A percentile compares a stretch with the other conserved stretches of the same genome.
phyloP scores from a whole-genome alignment of 805 yeast species.

The Metschnikowia dekortorum region DNA sequence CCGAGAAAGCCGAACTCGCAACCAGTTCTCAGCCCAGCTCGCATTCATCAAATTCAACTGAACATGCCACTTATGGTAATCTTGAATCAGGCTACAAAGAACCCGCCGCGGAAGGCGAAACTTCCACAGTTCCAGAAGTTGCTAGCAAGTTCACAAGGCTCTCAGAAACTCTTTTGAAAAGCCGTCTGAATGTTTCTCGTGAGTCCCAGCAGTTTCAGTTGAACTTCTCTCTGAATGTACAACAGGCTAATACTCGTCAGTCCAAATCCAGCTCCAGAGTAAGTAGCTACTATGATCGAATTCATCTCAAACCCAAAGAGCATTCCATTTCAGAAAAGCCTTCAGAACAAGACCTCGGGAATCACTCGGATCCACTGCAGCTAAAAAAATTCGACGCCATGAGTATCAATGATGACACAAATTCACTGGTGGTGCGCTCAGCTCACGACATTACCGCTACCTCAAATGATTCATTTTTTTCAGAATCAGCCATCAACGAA shows the following conservation, averaged over 20 bases:
- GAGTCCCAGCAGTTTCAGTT: conserved; percentile 38
- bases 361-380: neutral
- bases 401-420: neutral
- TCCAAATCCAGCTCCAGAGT: conserved; percentile 16
- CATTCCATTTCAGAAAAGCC: neutral
- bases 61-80: neutral
- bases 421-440: neutral
- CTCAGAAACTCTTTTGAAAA: conserved; percentile 32
- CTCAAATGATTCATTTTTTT: neutral
- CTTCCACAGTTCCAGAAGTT: conserved; percentile 23
- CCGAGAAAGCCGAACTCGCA: neutral
- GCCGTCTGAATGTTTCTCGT: conserved; percentile 27
- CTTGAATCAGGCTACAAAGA: conserved; percentile 9
- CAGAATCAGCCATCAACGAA: conserved; percentile 19
- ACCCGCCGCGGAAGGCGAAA: neutral
- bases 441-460: neutral
- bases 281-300: conserved; percentile 30
- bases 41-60: neutral
- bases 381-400: neutral
- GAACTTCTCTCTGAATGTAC: conserved; percentile 36
- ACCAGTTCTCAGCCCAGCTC: neutral
- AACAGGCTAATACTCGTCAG: conserved; percentile 19
- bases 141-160: conserved; percentile 35
- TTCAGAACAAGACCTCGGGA: neutral
- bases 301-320: conserved; percentile 19